Percentiles rank a stretch among this genome's conserved stretches.
Evolutionary conservation across 108 stramenopile species (phyloP).

Genomic region (Discostella pseudostelligera): DNA sequence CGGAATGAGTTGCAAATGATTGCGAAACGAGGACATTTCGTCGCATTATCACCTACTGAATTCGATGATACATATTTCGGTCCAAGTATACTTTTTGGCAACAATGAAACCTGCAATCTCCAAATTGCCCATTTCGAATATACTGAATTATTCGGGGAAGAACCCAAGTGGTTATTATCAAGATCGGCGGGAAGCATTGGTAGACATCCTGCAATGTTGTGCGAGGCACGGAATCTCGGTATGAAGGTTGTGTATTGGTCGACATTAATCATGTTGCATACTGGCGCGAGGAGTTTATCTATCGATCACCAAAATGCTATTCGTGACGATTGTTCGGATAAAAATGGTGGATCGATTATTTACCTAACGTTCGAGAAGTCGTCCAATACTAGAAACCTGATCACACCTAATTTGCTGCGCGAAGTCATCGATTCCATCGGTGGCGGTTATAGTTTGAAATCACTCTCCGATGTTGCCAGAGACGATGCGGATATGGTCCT

Average conservation of each 20-base stretch:
- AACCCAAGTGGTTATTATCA: conserved; percentile 28
- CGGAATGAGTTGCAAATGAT: conserved; percentile 21
- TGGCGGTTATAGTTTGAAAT: conserved; percentile 13
- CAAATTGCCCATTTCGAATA: conserved; percentile 28
- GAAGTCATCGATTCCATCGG: conserved; percentile 18
- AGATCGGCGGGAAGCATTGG: conserved; percentile 20
- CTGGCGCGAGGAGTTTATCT: conserved; percentile 5
- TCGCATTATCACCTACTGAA: conserved; percentile 22
- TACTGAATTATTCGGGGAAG: conserved; percentile 15
- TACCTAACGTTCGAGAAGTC: conserved; percentile 17
- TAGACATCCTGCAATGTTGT: conserved; percentile 36
- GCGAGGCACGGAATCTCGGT: conserved; percentile 34
- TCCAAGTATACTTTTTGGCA: conserved; percentile 24
- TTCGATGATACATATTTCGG: conserved; percentile 1
- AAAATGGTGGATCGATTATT: conserved; percentile 42
- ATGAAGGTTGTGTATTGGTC: conserved; percentile 50
- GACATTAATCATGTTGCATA: conserved; percentile 10
- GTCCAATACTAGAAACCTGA: neutral
- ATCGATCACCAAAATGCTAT: conserved; percentile 17
- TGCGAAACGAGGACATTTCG: conserved; percentile 20
- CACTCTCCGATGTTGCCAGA: conserved; percentile 30
- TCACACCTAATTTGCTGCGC: neutral
- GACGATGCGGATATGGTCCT: conserved; percentile 41
- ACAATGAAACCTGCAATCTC: conserved; percentile 11
- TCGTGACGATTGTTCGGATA: conserved; percentile 23